phyloP scores from a whole-genome alignment of 306 rosid species.

The Vigna radiata region DNA sequence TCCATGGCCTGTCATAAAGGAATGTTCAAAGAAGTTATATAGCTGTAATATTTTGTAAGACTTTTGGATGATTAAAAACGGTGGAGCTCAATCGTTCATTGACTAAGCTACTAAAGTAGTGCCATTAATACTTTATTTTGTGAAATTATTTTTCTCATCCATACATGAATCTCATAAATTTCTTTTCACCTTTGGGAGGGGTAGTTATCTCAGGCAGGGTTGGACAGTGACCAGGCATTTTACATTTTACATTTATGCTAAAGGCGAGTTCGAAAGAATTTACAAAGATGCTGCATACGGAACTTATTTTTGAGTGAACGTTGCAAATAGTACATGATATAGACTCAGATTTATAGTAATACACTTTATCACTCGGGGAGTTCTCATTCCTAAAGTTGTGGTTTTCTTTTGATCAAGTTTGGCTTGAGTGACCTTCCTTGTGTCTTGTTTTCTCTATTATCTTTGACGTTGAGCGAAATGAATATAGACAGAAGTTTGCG shows the following conservation, averaged over 20 bases:
- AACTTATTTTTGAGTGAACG: neutral
- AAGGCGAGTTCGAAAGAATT: neutral
- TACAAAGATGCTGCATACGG: constrained; percentile 2
- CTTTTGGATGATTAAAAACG: neutral
- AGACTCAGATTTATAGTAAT: neutral
- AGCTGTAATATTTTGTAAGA: neutral
- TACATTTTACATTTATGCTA: neutral
- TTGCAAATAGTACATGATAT: neutral
- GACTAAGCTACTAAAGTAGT: neutral
- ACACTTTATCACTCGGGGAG: neutral
- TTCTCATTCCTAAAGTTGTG: neutral
- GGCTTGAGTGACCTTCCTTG: neutral
- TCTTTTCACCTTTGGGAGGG: constrained; percentile 5
- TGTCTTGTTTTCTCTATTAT: neutral
- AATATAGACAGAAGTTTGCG: neutral
- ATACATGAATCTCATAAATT: neutral
- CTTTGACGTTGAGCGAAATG: neutral
- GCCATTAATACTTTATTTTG: neutral
- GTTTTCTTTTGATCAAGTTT: neutral
- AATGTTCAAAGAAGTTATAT: neutral
- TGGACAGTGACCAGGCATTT: neutral
- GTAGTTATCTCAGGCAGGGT: neutral
- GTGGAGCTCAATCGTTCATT: neutral
- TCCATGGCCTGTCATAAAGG: neutral
- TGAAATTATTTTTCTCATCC: neutral